Conservation (phyloP, 140 eudicot species). For the Ambrosia hybrid region DNA sequence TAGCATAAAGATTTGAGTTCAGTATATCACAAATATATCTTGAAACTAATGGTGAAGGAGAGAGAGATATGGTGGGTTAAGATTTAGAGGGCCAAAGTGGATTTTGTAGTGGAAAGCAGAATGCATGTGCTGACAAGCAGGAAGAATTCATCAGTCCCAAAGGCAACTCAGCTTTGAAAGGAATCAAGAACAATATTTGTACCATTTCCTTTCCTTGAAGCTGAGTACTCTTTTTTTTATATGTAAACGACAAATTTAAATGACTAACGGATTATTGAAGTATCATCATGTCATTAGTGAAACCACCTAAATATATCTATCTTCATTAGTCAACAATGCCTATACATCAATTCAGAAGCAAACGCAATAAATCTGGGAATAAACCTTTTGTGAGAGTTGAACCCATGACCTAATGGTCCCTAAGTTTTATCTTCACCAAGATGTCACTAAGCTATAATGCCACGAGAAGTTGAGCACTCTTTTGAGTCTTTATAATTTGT, state of each 20-base stretch:
- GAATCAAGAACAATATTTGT: conserved; percentile 71
- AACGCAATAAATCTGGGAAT: no score
- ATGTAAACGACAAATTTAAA: conserved; percentile 20
- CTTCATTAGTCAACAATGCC: no score
- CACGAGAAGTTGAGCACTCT: conserved; percentile 22
- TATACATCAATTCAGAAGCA: no score
- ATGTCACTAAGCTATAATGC: no score
- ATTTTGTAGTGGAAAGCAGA: conserved; percentile 91
- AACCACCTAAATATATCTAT: no score
- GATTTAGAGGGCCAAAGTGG: conserved; percentile 74
- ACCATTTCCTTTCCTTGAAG: conserved; percentile 49
- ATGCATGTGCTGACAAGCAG: conserved; percentile 94
- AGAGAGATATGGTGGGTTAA: conserved; percentile 53
- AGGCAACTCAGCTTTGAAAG: conserved; percentile 70
- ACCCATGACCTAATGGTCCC: no score
- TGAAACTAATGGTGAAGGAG: conserved; percentile 24
- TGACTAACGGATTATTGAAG: background rate
- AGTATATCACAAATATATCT: background rate
- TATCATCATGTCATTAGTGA: no score
- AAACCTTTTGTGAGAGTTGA: no score
- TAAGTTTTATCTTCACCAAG: no score
- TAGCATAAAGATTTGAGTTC: conserved; percentile 1
- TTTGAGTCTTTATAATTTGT: no score
- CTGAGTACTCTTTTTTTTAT: conserved; percentile 29
- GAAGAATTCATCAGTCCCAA: conserved; percentile 78